Conservation (phyloP, 208 protist species). For the Leishmania arabica region DNA sequence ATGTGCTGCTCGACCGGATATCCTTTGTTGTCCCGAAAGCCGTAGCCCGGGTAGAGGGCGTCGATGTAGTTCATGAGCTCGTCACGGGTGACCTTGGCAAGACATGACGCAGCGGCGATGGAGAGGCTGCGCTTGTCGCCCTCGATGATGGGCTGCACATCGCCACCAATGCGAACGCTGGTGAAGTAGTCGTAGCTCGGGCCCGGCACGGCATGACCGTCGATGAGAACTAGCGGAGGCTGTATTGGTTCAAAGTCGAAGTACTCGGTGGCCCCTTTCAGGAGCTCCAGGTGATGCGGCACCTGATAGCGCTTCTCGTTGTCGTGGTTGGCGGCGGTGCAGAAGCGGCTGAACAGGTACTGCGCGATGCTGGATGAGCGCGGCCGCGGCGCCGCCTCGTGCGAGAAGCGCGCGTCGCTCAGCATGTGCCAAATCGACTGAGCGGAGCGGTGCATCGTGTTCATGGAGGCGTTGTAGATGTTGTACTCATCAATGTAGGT, state of each 20-base stretch:
- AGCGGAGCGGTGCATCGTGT: conserved; percentile 83
- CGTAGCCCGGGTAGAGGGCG: conserved; percentile 77
- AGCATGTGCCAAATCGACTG: conserved; percentile 85
- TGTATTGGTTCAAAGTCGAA: conserved; percentile 82
- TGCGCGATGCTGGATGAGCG: conserved; percentile 70
- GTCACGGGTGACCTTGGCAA: conserved; percentile 89
- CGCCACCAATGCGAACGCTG: conserved; percentile 57
- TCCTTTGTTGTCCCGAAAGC: conserved; percentile 83
- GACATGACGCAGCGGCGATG: conserved; percentile 87
- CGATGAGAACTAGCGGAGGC: conserved; percentile 84
- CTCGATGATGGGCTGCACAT: conserved; percentile 84
- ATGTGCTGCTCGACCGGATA: conserved; percentile 92
- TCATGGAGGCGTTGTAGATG: conserved; percentile 86
- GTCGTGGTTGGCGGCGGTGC: conserved; percentile 71
- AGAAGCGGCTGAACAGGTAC: conserved; percentile 86
- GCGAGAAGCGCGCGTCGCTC: conserved; percentile 79
- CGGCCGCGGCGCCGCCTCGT: conserved; percentile 75
- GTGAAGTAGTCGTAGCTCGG: conserved; percentile 70
- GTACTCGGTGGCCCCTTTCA: conserved; percentile 66
- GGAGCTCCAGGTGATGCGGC: conserved; percentile 66
- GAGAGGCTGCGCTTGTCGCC: conserved; percentile 87
- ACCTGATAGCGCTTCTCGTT: conserved; percentile 64
- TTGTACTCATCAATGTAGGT: conserved; percentile 87
- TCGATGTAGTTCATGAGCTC: conserved; percentile 86
- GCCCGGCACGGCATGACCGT: conserved; percentile 79